Percentiles rank a stretch among this genome's conserved stretches.
These are phyloP conservation scores for Ustilago sp. DNA, from an alignment of 1,284 basidiomycete species.

Conservation along the genomic window DNA sequence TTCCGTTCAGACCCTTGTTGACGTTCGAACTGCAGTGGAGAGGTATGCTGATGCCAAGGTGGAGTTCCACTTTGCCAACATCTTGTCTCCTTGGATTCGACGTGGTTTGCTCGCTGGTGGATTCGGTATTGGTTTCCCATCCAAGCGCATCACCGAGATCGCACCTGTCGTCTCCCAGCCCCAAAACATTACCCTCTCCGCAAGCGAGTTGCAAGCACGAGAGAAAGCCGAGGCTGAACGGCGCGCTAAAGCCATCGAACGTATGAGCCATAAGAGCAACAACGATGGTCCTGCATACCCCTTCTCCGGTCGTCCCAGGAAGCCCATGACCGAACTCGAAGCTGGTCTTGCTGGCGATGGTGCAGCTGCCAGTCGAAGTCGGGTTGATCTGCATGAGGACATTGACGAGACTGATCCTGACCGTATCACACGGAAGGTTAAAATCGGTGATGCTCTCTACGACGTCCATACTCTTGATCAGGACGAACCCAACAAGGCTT, in stretches of 20 bases:
- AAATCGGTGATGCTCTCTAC: conserved; percentile 34
- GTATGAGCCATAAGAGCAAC: conserved; percentile 41
- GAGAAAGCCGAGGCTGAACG: conserved; percentile 38
- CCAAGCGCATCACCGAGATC: conserved; percentile 53
- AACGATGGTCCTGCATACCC: conserved; percentile 47
- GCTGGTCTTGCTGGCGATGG: conserved; percentile 70
- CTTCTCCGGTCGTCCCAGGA: conserved; percentile 32
- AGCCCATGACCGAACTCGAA: conserved; percentile 65
- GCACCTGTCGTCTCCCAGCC: conserved; percentile 77
- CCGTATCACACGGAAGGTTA: conserved; percentile 68
- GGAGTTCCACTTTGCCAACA: conserved; percentile 86
- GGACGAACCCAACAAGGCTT: background rate
- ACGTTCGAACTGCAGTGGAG: conserved; percentile 86
- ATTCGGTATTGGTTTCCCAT: conserved; percentile 46
- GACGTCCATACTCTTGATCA: conserved; percentile 28
- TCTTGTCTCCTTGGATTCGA: conserved; percentile 93
- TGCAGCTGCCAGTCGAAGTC: conserved; percentile 61
- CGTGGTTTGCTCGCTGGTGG: conserved; percentile 58
- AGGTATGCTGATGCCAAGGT: conserved; percentile 84
- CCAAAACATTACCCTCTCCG: conserved; percentile 32
- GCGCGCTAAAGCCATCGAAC: conserved; percentile 42
- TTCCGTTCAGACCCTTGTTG: conserved; percentile 88
- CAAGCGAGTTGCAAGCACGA: conserved; percentile 33
- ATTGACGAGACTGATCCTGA: conserved; percentile 69
- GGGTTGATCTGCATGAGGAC: conserved; percentile 71